Evolutionary conservation across 129 eudicot species (phyloP), one percentile per base, ranked within the genome.

Genomic region (Daucus carota): DNA sequence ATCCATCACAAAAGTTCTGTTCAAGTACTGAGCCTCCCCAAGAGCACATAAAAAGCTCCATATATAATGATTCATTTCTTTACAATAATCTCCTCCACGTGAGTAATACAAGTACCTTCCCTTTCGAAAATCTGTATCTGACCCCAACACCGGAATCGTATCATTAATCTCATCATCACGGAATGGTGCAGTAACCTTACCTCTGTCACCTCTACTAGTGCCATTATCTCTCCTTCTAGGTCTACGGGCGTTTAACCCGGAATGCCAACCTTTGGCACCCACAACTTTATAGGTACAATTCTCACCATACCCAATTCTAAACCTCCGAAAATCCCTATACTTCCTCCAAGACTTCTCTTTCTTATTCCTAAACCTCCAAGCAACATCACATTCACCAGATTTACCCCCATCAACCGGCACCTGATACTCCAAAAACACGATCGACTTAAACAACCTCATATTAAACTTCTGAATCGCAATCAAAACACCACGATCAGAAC

Each of bases 21-120:
- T 95, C 85, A 95, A 76, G 78, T 85, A 95, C 65, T 84, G 99
- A 3, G 99, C 99, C 80, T 95, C 99, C 31, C 99, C 97, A 41
- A 95, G 89, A 9, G 89, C 97, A 84, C 97, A 95, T 82, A 95
- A 85, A 76, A 95, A 91, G 83, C 99, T 95, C 99, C 99, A 95
- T 17, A 91, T 62, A 72, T 86, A 95, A 60, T 95, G 99, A 84
- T 95, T 95, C 99, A 95, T 95, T 43, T 84, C 88, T 83, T 95
- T 94, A 77, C 99, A 91, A 31, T 95, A 88, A 82, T 95, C 99
- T 17, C 99, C 99, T 60, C 97, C 97, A 3, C 96, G 89, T 12
- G 97, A 91, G 81, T 95, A 95, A 47, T 95, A 95, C 89, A 95
- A 78, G 81, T 95, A 95, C 62, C 80, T 95, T 14, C 97, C 96